phyloP scores from a whole-genome alignment of 176 grass and related monocot species.

The Cymbopogon citratus region DNA sequence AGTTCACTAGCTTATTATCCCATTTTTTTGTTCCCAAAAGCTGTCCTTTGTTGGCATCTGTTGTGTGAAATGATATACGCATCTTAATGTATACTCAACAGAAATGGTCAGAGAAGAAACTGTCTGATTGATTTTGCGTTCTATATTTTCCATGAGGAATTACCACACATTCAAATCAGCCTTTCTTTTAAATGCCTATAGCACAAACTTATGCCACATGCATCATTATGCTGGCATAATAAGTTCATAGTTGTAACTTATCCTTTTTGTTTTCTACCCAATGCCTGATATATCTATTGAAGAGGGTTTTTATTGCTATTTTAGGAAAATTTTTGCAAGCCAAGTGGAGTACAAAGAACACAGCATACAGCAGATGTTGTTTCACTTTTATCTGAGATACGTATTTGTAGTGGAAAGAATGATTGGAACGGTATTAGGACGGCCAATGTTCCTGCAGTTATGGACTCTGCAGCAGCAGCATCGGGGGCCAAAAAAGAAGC shows the following conservation, averaged over 20 bases:
- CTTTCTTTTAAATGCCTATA: constrained; percentile 9
- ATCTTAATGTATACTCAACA: neutral
- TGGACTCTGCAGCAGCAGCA: constrained; percentile 95
- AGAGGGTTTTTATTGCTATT: constrained; percentile 15
- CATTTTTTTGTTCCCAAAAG: neutral
- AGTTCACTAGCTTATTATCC: neutral
- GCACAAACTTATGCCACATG: neutral
- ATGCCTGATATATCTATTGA: constrained; percentile 6
- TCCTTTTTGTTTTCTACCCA: constrained; percentile 13
- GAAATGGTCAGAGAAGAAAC: neutral
- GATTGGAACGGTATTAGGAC: constrained; percentile 98
- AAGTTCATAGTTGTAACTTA: constrained; percentile 5
- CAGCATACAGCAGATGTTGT: constrained; percentile 99
- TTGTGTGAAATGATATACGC: neutral
- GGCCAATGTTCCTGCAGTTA: constrained; percentile 86
- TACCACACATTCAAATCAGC: neutral
- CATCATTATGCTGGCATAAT: constrained; percentile 15
- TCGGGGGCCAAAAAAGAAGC: constrained; percentile 94
- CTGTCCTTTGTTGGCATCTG: neutral
- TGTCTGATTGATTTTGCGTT: neutral
- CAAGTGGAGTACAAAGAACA: constrained; percentile 90
- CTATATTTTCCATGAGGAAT: neutral
- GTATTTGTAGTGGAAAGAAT: constrained; percentile 95
- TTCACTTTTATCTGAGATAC: constrained; percentile 97
- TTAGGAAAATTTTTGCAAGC: constrained; percentile 98